Evolutionary conservation across 257 asterid genomes (phyloP).

Genomic region (Penstemon davidsonii): DNA sequence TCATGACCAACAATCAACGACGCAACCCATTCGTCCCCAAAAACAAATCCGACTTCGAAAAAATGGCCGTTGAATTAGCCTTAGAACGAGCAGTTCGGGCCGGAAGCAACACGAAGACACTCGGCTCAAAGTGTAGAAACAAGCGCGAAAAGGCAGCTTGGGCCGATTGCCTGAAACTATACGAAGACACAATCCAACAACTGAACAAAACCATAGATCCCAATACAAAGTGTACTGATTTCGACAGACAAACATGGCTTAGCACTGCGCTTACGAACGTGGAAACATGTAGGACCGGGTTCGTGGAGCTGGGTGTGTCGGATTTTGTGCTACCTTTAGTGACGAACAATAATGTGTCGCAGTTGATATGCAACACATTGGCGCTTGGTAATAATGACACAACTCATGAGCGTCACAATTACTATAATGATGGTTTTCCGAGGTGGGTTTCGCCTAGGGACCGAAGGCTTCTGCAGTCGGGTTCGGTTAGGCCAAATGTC

Average conservation of each 20-base stretch:
- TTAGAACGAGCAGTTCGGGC: conserved; percentile 47
- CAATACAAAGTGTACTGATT: conserved; percentile 41
- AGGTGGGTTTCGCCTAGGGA: conserved; percentile 39
- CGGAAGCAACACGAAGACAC: conserved; percentile 34
- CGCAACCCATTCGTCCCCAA: conserved; percentile 25
- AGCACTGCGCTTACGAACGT: conserved; percentile 69
- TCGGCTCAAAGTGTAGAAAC: conserved; percentile 47
- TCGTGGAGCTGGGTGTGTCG: conserved; percentile 52
- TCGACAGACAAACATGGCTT: conserved; percentile 69
- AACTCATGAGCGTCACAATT: not conserved
- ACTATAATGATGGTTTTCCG: conserved; percentile 31
- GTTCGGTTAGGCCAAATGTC: conserved; percentile 29
- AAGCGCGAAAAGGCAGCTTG: conserved; percentile 62
- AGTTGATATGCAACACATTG: conserved; percentile 58
- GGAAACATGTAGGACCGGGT: conserved; percentile 66
- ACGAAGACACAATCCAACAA: conserved; percentile 40
- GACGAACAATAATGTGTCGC: conserved; percentile 46
- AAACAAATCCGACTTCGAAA: conserved; percentile 43
- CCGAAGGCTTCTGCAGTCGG: conserved; percentile 37
- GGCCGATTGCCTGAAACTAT: conserved; percentile 64
- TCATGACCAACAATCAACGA: conserved; percentile 31
- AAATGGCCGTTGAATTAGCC: conserved; percentile 43
- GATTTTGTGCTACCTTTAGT: conserved; percentile 44
- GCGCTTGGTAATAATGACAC: conserved; percentile 40
- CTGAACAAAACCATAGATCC: conserved; percentile 56